Evolutionary conservation across 768 basidiomycete genomes (phyloP).

Genomic region (Pisolithus albus): DNA sequence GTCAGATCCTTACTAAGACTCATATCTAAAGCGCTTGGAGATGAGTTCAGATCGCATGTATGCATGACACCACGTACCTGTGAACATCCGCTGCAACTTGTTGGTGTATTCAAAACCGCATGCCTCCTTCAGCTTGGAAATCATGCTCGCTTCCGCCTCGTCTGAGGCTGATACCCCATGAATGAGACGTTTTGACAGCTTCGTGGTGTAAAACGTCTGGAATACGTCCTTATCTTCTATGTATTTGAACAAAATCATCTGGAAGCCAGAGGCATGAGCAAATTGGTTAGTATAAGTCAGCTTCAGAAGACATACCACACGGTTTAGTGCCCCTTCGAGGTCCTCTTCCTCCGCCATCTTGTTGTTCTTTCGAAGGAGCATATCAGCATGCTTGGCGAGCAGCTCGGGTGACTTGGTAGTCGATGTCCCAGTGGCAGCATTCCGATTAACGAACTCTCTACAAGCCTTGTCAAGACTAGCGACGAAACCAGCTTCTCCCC

Average conservation of each 20-base stretch:
- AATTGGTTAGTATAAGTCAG: background rate
- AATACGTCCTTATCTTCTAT: conserved; percentile 99
- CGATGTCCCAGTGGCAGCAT: conserved; percentile 81
- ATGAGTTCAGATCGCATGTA: background rate
- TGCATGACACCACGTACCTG: conserved; percentile 43
- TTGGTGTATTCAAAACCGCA: conserved; percentile 97
- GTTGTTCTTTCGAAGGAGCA: conserved; percentile 87
- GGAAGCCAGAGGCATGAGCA: conserved; percentile 8
- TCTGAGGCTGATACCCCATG: conserved; percentile 88
- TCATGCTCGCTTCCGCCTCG: conserved; percentile 96
- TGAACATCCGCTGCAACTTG: conserved; percentile 96
- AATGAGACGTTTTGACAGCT: conserved; percentile 88
- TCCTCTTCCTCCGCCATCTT: conserved; percentile 91
- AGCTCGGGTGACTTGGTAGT: conserved; percentile 86
- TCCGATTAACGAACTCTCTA: conserved; percentile 90
- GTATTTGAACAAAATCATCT: conserved; percentile 99
- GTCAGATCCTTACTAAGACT: conserved; percentile 92
- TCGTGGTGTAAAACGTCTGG: conserved; percentile 95
- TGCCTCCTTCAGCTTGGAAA: conserved; percentile 92
- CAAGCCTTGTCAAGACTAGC: conserved; percentile 93
- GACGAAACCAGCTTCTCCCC: conserved; percentile 89
- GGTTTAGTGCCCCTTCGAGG: conserved; percentile 82
- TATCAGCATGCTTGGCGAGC: conserved; percentile 87
- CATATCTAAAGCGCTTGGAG: conserved; percentile 60
- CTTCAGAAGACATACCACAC: conserved; percentile 56